phyloP scores from a whole-genome alignment of 768 basidiomycete species.

The Suillus paluster region DNA sequence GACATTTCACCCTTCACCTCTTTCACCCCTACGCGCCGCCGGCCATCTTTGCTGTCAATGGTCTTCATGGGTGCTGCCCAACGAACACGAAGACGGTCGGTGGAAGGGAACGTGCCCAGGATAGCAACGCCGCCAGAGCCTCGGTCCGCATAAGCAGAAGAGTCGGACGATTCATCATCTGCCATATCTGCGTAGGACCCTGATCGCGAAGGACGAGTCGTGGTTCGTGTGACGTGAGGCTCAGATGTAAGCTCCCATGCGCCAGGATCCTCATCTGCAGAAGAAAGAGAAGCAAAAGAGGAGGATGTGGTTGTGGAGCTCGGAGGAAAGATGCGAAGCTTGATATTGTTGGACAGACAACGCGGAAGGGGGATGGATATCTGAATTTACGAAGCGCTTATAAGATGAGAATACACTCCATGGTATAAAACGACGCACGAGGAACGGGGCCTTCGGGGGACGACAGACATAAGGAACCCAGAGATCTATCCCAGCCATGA shows the following conservation, averaged over 20 bases:
- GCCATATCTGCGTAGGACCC: constrained; percentile 74
- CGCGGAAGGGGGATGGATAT: constrained; percentile 79
- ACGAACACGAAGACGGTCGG: constrained; percentile 74
- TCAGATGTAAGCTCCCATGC: constrained; percentile 81
- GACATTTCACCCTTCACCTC: constrained; percentile 71
- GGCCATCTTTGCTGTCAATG: constrained; percentile 51
- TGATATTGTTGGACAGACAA: constrained; percentile 77
- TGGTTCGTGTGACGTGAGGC: constrained; percentile 67
- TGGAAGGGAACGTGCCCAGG: constrained; percentile 79
- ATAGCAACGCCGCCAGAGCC: constrained; percentile 66
- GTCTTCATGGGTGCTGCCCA: constrained; percentile 73
- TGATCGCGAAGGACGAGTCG: constrained; percentile 54
- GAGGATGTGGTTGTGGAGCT: constrained; percentile 48
- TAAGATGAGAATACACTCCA: constrained; percentile 13
- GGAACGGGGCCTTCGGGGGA: constrained; percentile 76
- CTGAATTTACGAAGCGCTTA: constrained; percentile 37
- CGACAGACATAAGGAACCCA: constrained; percentile 69
- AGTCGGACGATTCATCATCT: constrained; percentile 83
- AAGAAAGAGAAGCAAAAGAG: constrained; percentile 79
- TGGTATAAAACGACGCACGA: constrained; percentile 47
- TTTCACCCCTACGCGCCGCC: constrained; percentile 71
- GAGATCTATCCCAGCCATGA: constrained; percentile 83
- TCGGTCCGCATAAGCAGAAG: constrained; percentile 51
- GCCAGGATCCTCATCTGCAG: constrained; percentile 68
- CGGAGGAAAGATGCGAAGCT: constrained; percentile 74